Conservation (phyloP, 1,284 basidiomycete genomes). For the Laetiporus sulphureus region DNA sequence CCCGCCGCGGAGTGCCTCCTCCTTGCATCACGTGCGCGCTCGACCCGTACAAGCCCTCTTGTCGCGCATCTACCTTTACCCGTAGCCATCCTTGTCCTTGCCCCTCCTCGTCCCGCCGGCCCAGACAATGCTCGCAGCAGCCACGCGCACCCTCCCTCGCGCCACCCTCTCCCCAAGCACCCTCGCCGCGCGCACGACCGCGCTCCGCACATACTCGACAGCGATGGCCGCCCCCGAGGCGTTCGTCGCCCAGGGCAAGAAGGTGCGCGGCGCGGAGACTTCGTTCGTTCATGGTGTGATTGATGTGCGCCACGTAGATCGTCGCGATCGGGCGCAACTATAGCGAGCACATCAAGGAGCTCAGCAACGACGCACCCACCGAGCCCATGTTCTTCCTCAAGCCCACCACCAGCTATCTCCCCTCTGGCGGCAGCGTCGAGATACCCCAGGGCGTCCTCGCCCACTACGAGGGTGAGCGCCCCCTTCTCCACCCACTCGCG, state of each 20-base stretch:
- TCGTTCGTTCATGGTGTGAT: not conserved
- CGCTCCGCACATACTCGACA: no score
- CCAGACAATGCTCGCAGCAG: not conserved
- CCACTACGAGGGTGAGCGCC: conserved; percentile 90
- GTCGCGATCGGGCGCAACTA: conserved; percentile 88
- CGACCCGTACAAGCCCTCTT: no score
- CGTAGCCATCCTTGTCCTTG: not conserved
- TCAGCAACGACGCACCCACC: conserved; percentile 85
- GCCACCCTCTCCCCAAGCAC: conserved; percentile 7
- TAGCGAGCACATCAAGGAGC: conserved; percentile 85
- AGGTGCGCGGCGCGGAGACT: conserved; percentile 23
- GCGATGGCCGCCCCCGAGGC: conserved; percentile 31
- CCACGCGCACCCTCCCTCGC: conserved; percentile 3
- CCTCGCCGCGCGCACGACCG: not conserved
- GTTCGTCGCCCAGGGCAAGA: conserved; percentile 43
- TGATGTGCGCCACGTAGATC: conserved; percentile 42
- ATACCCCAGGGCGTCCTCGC: conserved; percentile 81
- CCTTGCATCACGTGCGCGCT: no score
- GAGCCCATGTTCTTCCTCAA: conserved; percentile 99
- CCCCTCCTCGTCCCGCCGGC: not conserved
- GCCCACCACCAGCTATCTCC: conserved; percentile 86
- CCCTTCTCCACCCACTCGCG: no score
- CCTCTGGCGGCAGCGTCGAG: conserved; percentile 75
- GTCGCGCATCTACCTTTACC: no score
- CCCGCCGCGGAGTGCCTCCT: no score